Percentiles rank a stretch among this genome's conserved stretches.
Conservation (phyloP, 2,329 filamentous ascomycete species). For the Aspergillus ruber region DNA sequence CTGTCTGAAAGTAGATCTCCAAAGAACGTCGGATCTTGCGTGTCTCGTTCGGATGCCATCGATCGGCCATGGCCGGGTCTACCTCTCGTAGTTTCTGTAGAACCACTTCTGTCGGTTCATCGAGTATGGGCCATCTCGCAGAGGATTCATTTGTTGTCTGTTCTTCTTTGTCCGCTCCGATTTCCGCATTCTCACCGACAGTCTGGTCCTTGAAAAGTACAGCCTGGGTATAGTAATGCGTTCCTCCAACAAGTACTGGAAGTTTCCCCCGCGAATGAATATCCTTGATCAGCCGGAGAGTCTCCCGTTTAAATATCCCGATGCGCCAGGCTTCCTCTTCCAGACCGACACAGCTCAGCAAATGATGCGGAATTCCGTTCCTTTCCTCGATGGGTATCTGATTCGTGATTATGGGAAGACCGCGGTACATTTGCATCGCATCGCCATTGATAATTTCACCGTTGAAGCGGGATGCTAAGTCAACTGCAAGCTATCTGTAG, state of each 20-base stretch:
- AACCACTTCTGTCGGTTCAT: slow-evolving; percentile 64
- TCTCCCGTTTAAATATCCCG: slow-evolving; percentile 66
- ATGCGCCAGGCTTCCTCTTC: slow-evolving; percentile 79
- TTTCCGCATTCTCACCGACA: slow-evolving; percentile 35
- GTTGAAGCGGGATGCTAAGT: slow-evolving; percentile 73
- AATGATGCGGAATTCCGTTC: slow-evolving; percentile 76
- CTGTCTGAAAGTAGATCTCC: slow-evolving; percentile 81
- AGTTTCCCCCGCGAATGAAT: slow-evolving; percentile 72
- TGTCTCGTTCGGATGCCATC: slow-evolving; percentile 90
- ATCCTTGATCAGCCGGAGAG: slow-evolving; percentile 63
- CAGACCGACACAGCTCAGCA: slow-evolving; percentile 71
- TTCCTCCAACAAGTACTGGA: slow-evolving; percentile 88
- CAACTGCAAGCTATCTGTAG: slow-evolving; percentile 68
- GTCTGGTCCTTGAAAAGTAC: slow-evolving; percentile 73
- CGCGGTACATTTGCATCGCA: slow-evolving; percentile 94
- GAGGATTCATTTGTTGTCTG: slow-evolving; percentile 14
- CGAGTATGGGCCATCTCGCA: slow-evolving; percentile 61
- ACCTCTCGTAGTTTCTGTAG: slow-evolving; percentile 67
- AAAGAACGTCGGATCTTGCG: slow-evolving; percentile 86
- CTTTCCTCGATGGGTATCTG: slow-evolving; percentile 73
- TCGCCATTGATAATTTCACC: slow-evolving; percentile 96
- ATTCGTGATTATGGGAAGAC: slow-evolving; percentile 90
- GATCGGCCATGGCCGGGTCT: slow-evolving; percentile 80
- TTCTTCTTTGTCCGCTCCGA: slow-evolving; percentile 20
- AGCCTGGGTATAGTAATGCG: slow-evolving; percentile 89